These are phyloP conservation scores for Phaeosphaeriaceae sp. DNA, from an alignment of 2,329 filamentous ascomycete species.

Conservation along the genomic window DNA sequence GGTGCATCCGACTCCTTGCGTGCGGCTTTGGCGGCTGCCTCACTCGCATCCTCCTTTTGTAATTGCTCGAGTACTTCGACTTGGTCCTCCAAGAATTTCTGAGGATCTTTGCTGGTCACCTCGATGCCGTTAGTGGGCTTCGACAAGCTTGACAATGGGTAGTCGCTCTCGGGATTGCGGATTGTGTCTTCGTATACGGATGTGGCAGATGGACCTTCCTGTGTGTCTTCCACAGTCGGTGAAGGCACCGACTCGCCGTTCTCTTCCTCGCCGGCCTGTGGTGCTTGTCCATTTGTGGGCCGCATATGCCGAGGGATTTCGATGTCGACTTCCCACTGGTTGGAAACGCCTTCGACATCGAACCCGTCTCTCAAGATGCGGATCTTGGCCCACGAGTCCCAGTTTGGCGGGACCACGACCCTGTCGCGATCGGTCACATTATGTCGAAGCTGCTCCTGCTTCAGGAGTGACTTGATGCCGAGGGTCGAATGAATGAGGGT, in stretches of 20 bases:
- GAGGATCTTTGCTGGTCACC: conserved; percentile 75
- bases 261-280: conserved; percentile 18
- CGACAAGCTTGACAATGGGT: conserved; percentile 44
- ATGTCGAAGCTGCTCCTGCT: conserved; percentile 56
- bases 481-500: conserved; percentile 84
- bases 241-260: conserved; percentile 15
- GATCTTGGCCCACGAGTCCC: conserved; percentile 99
- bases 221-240: conserved; percentile 17
- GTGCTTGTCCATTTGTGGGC: conserved; percentile 28
- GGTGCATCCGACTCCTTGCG: conserved; percentile 44
- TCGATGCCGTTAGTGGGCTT: conserved; percentile 62
- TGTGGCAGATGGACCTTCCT: conserved; percentile 66
- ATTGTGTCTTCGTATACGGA: conserved; percentile 81
- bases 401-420: conserved; percentile 93
- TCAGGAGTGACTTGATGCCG: conserved; percentile 82
- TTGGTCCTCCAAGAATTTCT: conserved; percentile 79
- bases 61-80: conserved; percentile 76
- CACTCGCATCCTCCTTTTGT: conserved; percentile 66
- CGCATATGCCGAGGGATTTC: conserved; percentile 54
- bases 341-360: conserved; percentile 85
- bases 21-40: conserved; percentile 51
- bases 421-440: conserved; percentile 95
- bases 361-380: conserved; percentile 90
- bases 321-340: conserved; percentile 86
- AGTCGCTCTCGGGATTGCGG: conserved; percentile 71